Evolutionary conservation across 2,329 filamentous ascomycete genomes (phyloP).

Genomic region (Epichloe baconii): DNA sequence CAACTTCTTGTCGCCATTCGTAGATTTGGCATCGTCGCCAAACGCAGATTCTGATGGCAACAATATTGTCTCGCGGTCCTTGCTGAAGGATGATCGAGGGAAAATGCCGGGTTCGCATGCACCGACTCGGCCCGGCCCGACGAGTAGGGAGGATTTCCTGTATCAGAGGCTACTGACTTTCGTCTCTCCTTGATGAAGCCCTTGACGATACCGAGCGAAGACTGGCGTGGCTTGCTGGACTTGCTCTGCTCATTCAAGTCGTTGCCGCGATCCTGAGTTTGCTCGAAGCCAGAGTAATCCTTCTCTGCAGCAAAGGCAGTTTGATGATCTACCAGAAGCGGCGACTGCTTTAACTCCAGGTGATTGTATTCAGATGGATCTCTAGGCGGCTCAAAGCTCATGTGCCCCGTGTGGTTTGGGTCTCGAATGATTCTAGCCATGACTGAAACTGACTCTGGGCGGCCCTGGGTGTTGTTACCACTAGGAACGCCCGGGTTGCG

Average conservation of each 20-base stretch:
- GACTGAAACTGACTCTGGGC: conserved; percentile 72
- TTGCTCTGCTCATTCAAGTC: conserved; percentile 22
- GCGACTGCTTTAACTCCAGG: conserved; percentile 45
- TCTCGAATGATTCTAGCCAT: conserved; percentile 73
- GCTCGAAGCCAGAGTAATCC: conserved; percentile 19
- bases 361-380: conserved; percentile 32
- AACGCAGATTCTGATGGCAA: conserved; percentile 34
- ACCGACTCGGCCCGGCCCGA: conserved; percentile 35
- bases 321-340: conserved; percentile 44
- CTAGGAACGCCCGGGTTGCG: conserved; percentile 8
- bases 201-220: conserved; percentile 46
- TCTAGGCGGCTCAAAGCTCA: conserved; percentile 26
- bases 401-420: conserved; percentile 29
- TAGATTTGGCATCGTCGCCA: conserved; percentile 32
- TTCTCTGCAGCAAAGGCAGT: conserved; percentile 13
- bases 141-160: conserved; percentile 23
- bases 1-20: conserved; percentile 31
- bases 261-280: conserved; percentile 23
- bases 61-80: conserved; percentile 22
- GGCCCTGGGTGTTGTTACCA: conserved; percentile 28
- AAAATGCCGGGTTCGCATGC: conserved; percentile 31
- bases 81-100: conserved; percentile 38
- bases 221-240: conserved; percentile 33
- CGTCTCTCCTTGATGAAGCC: conserved; percentile 49
- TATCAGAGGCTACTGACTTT: conserved; percentile 32